Evolutionary conservation across 1,284 basidiomycete species (phyloP).

Genomic region (Sanghuangporus weigelae): DNA sequence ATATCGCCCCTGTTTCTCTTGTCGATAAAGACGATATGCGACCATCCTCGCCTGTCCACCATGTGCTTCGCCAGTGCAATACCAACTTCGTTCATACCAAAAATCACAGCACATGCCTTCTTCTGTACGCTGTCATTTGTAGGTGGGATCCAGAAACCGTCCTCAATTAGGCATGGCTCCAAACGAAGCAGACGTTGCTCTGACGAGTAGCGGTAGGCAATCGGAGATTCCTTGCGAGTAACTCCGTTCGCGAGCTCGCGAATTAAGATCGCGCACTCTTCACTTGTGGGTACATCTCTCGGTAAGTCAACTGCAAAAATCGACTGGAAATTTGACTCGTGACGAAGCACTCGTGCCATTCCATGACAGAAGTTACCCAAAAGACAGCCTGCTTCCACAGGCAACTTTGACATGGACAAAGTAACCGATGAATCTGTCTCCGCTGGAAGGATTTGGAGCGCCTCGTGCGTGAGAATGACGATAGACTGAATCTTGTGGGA

Average conservation of each 20-base stretch:
- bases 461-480: background rate
- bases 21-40: constrained; percentile 5
- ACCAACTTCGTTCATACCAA: constrained; percentile 29
- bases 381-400: background rate
- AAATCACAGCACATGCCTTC: constrained; percentile 24
- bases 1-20: constrained; percentile 1
- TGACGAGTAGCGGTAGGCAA: constrained; percentile 4
- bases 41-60: constrained; percentile 12
- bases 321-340: background rate
- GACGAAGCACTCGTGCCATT: constrained; percentile 11
- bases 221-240: background rate
- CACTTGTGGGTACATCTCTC: background rate
- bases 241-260: background rate
- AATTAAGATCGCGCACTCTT: background rate
- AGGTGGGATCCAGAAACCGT: constrained; percentile 2
- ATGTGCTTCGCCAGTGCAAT: constrained; percentile 23
- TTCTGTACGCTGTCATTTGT: background rate
- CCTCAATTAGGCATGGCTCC: constrained; percentile 4
- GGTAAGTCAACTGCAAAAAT: constrained; percentile 1
- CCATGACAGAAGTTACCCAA: constrained; percentile 8
- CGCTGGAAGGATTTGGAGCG: background rate
- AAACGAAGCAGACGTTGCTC: background rate
- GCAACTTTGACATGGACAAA: no score
- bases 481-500: constrained; percentile 1
- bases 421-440: background rate